phyloP scores from a whole-genome alignment of 176 grass and related monocot species.

The sorghum (Sorghum bicolor) region Sorghum_bicolor_NCBIv3 NC_012878.2:52919001-52919500 shows the following conservation, averaged over 20 bases:
- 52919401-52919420: conserved; percentile 75
- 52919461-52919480: conserved; percentile 52
- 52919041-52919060: conserved; percentile 69
- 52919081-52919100: conserved; percentile 60
- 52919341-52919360: conserved; percentile 51
- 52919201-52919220: conserved; percentile 79
- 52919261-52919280: conserved; percentile 69
- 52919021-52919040: conserved; percentile 64
- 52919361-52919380: conserved; percentile 42
- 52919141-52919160: conserved; percentile 71
- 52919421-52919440: conserved; percentile 59
- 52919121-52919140: conserved; percentile 73
- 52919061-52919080: conserved; percentile 58
- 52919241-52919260: conserved; percentile 73
- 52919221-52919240: conserved; percentile 53
- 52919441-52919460: conserved; percentile 50
- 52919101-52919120: conserved; percentile 92
- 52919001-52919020: conserved; percentile 78
- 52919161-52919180: conserved; percentile 80
- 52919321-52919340: conserved; percentile 48
- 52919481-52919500: conserved; percentile 35
- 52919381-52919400: conserved; percentile 65
- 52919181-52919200: conserved; percentile 60
- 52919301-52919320: conserved; percentile 37
- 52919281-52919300: conserved; percentile 59